Evolutionary conservation across 1,284 basidiomycete genomes (phyloP).

Genomic region (Pseudomicrostroma phylloplanum): DNA sequence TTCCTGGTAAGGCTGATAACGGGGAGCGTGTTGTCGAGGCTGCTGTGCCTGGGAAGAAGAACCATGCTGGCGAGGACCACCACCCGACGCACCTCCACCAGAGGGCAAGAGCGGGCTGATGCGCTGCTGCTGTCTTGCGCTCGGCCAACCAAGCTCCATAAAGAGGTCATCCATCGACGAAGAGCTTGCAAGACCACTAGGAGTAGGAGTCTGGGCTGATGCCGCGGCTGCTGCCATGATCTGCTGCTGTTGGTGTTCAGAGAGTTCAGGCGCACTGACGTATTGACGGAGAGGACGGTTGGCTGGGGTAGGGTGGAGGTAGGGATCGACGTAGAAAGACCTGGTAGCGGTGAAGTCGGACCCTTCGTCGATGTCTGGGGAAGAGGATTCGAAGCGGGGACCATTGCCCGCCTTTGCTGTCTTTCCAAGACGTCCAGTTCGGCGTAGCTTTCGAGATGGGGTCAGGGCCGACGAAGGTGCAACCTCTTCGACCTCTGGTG

Average conservation of each 20-base stretch:
- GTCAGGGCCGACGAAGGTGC: not conserved
- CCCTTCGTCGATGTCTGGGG: constrained; percentile 2
- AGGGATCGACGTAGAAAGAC: not conserved
- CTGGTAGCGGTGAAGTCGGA: not conserved
- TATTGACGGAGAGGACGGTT: constrained; percentile 22
- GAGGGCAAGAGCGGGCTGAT: too few species aligned
- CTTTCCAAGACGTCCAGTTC: constrained; percentile 10
- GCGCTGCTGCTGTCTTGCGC: not conserved
- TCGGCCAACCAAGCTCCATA: constrained; percentile 22
- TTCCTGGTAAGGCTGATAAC: too few species aligned
- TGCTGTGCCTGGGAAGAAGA: too few species aligned
- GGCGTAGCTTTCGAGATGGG: not conserved
- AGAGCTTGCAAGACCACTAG: not conserved
- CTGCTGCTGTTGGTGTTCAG: constrained; percentile 24
- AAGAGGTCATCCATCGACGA: constrained; percentile 27
- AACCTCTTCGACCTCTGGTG: constrained; percentile 7
- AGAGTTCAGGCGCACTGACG: constrained; percentile 27
- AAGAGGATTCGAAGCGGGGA: not conserved
- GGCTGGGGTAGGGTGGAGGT: constrained; percentile 2
- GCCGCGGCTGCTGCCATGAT: constrained; percentile 17
- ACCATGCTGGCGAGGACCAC: too few species aligned
- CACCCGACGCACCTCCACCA: not conserved
- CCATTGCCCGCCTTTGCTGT: not conserved
- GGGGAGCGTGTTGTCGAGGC: too few species aligned
- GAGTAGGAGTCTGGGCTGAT: not conserved